Conservation (phyloP, 805 yeast genomes). For the Saccharomycopsis sp. region DNA sequence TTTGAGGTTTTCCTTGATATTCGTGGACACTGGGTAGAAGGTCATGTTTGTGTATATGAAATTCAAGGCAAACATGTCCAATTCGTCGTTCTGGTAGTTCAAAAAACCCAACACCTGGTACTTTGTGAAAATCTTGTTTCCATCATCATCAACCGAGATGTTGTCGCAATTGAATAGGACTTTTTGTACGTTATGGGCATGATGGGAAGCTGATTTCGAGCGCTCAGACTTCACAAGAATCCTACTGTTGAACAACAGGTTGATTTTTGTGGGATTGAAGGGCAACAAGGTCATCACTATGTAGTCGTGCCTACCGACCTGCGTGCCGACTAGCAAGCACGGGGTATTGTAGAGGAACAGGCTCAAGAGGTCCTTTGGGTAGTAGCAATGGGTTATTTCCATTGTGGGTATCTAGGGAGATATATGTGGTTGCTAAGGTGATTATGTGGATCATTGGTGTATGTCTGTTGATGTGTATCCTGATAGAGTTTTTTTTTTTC, state of each 20-base stretch:
- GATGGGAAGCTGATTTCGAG: neutral
- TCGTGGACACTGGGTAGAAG: conserved; percentile 17
- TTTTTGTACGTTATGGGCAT: neutral
- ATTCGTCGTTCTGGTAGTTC: conserved; percentile 10
- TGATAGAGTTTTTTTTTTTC: no score
- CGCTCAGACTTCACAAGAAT: neutral
- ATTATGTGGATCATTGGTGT: no score
- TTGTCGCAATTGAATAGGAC: neutral
- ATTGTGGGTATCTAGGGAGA: neutral
- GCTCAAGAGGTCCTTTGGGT: conserved; percentile 19
- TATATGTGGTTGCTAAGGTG: no score
- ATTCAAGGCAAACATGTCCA: conserved; percentile 8
- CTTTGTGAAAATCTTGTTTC: neutral
- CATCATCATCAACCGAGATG: neutral
- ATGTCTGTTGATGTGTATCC: no score
- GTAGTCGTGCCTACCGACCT: conserved; percentile 12
- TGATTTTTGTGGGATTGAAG: conserved; percentile 15
- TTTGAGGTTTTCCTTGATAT: conserved; percentile 12
- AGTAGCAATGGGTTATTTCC: conserved; percentile 18
- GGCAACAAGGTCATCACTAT: conserved; percentile 18
- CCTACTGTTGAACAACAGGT: conserved; percentile 3
- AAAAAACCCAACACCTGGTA: conserved; percentile 17
- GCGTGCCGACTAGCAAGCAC: conserved; percentile 17
- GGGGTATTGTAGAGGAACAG: conserved; percentile 16
- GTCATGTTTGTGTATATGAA: conserved; percentile 17